Conservation (phyloP, 2,329 filamentous ascomycete genomes). For the Clarireedia homoeocarpa region DNA sequence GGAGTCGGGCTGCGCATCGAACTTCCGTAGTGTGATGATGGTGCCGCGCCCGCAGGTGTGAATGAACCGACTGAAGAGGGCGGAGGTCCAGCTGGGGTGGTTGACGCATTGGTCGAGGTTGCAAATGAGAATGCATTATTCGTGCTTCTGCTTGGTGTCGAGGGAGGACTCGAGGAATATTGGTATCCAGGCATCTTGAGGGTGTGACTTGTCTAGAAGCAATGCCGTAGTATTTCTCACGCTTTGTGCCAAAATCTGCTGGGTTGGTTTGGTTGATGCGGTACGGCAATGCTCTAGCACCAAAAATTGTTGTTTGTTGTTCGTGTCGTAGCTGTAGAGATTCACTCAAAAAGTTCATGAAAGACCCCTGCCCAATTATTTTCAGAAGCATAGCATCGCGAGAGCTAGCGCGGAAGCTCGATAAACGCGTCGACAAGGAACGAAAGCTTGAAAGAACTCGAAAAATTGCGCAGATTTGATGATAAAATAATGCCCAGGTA, state of each 20-base stretch:
- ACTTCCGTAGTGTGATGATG: constrained; percentile 44
- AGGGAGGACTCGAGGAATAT: constrained; percentile 27
- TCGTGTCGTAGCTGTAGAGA: too few species aligned
- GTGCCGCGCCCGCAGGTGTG: constrained; percentile 46
- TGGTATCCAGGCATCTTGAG: constrained; percentile 21
- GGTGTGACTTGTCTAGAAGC: neutral
- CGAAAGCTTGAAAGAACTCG: neutral
- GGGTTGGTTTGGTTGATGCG: neutral
- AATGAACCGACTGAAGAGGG: constrained; percentile 46
- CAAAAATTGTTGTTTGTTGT: too few species aligned
- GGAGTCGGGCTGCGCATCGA: constrained; percentile 35
- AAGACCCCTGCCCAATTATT: constrained; percentile 5
- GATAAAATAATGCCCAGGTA: constrained; percentile 30
- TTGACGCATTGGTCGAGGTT: constrained; percentile 37
- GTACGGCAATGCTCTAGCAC: too few species aligned
- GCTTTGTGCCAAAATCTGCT: neutral
- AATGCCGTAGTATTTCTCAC: too few species aligned
- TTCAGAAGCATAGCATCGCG: constrained; percentile 6
- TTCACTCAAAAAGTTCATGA: too few species aligned
- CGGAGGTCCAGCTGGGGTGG: constrained; percentile 49
- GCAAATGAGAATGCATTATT: constrained; percentile 23
- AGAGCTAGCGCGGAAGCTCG: constrained; percentile 7
- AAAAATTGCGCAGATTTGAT: constrained; percentile 12
- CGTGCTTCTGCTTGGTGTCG: constrained; percentile 30
- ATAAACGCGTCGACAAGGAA: constrained; percentile 5